These are phyloP conservation scores for Hydrangea macrophylla DNA, from an alignment of 148 eudicot species.

Conservation along the genomic window DNA sequence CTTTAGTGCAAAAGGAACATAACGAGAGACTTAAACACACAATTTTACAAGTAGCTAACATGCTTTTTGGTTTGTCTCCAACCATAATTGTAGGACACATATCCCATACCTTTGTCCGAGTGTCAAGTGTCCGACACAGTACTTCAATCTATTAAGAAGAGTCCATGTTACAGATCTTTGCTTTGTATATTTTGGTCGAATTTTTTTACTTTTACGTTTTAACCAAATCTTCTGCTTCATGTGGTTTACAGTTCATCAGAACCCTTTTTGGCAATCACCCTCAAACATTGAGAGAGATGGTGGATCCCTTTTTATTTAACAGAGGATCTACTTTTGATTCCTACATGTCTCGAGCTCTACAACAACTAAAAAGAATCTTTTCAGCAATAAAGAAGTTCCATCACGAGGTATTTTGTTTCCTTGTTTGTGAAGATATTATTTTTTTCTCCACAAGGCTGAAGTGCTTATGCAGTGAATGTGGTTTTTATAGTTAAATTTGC, in stretches of 20 bases:
- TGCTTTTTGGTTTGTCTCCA: too few species aligned
- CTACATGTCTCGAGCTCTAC: slow-evolving; percentile 38
- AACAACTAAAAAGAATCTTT: slow-evolving; percentile 29
- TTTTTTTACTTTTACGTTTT: slow-evolving; percentile 4
- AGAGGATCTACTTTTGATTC: slow-evolving; percentile 26
- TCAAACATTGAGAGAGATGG: slow-evolving; percentile 15
- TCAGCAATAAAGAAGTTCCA: slow-evolving; percentile 58
- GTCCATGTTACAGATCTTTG: too few species aligned
- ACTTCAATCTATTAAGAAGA: too few species aligned
- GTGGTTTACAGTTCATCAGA: slow-evolving; percentile 41
- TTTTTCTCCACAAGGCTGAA: background rate
- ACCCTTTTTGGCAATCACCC: slow-evolving; percentile 23
- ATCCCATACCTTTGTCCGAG: too few species aligned
- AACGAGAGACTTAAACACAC: too few species aligned
- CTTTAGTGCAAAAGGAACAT: too few species aligned
- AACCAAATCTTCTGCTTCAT: slow-evolving; percentile 1
- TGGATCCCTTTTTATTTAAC: slow-evolving; percentile 21
- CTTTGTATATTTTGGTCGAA: slow-evolving; percentile 1
- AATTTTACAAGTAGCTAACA: too few species aligned
- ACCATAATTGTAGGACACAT: too few species aligned
- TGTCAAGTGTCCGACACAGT: too few species aligned
- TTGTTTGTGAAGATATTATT: background rate
- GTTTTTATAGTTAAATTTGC: background rate
- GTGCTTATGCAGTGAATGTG: background rate
- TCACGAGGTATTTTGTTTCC: slow-evolving; percentile 51